Percentiles rank a stretch among this genome's conserved stretches.
Conservation (phyloP, 345 rosid species). For the Salix purpurea region DNA sequence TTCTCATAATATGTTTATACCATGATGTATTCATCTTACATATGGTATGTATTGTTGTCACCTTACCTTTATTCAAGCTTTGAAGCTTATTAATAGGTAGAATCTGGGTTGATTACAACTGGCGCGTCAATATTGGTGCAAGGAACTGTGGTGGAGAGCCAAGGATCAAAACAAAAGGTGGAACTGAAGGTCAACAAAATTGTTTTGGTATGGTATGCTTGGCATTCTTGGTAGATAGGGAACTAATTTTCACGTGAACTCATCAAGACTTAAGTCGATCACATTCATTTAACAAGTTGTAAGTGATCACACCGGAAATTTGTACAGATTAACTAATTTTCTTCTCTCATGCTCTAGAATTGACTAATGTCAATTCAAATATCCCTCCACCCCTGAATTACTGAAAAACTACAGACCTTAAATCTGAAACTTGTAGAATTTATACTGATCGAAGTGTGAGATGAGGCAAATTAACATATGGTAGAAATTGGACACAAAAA, state of each 20-base stretch:
- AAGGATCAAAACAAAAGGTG: conserved; percentile 88
- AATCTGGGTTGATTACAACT: conserved; percentile 70
- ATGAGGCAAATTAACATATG: background rate
- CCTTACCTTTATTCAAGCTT: conserved; percentile 13
- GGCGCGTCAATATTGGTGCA: conserved; percentile 82
- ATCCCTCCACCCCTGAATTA: background rate
- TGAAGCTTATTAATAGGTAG: conserved; percentile 47
- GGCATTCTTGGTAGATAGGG: background rate
- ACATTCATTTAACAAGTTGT: background rate
- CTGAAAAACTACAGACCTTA: background rate
- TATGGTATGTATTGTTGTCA: background rate
- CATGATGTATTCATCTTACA: background rate
- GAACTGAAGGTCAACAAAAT: conserved; percentile 80
- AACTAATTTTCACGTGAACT: background rate
- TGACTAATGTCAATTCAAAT: background rate
- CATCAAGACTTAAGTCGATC: background rate
- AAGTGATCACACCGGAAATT: background rate
- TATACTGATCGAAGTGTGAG: background rate
- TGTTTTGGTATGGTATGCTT: conserved; percentile 47
- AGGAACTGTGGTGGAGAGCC: conserved; percentile 81
- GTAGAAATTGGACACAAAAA: background rate
- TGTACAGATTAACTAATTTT: background rate
- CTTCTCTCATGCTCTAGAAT: background rate
- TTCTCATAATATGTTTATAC: background rate
- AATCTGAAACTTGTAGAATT: background rate